Base-by-base conservation (phyloP, 768 basidiomycete genomes). In the Trametes coccinea region DNA sequence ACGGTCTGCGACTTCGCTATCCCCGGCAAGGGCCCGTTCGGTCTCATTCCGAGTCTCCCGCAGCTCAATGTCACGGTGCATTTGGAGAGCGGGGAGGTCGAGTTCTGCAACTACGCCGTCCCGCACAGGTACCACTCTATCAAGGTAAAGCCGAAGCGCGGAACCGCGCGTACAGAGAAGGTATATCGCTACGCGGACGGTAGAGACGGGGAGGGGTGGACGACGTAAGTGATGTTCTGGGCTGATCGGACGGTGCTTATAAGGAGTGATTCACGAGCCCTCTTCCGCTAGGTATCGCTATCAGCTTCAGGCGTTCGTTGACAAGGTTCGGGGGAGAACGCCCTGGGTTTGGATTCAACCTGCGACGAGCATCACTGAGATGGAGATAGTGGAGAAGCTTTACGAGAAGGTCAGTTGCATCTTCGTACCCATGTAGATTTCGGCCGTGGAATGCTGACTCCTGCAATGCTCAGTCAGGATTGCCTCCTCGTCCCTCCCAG, bases 271-370 rank as follows among this genome's bases (percentile, higher is more conserved):
- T 22, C 1, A 22, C 22, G 22, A 22, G 22, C 22, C 22, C 22
- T 22, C 22, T 22, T 22, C 71, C 87, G 88, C 63, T 39, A 76
- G 75, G 54, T 84, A 83, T 69, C 77, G 82, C 27, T 82, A 81
- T 65, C 82, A 85, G 70, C 73, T 86, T 34, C 82, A 84, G 70
- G 83, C 82, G 16, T 80, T 87, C 46, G 80, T 85, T 6, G 81
- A 85, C 68, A 74, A 76, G 62, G 59, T 86, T 0, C 73, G 77
- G 44, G 81, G 80, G 0, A 73, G 79, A 66, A 62, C 40, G 33
- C 74, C 77, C 7, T 61, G 70, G 53, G 71, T 73, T 7, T 86
- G 84, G 85, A 59, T 43, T 0, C 34, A 62, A 7, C 41, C 61
- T 2, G 29, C 39, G 10, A 53, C 46, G n/a, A 53, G 52, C 4